Base-by-base conservation (phyloP, 192 early-diverging fungal species). In the Thoreauomyces humboldtii region DNA sequence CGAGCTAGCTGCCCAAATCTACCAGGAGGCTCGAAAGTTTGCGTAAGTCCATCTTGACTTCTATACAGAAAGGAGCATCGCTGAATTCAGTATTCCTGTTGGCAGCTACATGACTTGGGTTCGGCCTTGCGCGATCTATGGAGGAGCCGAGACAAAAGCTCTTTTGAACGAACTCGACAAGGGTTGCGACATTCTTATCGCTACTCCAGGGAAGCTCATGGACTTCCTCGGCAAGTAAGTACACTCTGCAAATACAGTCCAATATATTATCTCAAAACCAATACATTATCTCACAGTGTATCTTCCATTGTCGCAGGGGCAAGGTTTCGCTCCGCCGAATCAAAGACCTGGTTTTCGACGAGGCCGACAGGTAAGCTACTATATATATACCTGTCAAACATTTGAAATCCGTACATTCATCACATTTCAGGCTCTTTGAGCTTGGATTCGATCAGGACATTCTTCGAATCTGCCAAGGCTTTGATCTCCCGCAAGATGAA, bases 391-490 rank as follows among this genome's bases (percentile, higher is more conserved):
- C n/a, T 52, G 50, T 19, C 12, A 15, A 0, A 14, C 25, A 25
- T 52, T 52, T 19, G 25, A 14, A 24, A 19, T 52, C 21, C 19
- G 21, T 24, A 14, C 14, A 24, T 19, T 52, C 48, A 21, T 11
- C 12, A n/a, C n/a, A n/a, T 24, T 5, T 17, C 15, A 63, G 61
- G 15, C 92, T 96, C 91, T 94, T 96, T 73, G 94, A 96, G 66
- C 90, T 93, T 86, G 94, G 92, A 15, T 96, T 96, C 63, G 92
- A 92, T 61, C 91, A 91, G 33, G 89, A 88, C 67, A 88, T 95
- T 9, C 81, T 94, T n/a, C 94, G 92, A 9, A 82, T 68, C 37
- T 36, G 71, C 61, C 15, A 56, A 28, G 45, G 47, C 4, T 46
- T 35, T 25, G 55, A 58, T 29, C 19, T 64, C 38, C 61, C 69